Evolutionary conservation across 2,329 filamentous ascomycete species (phyloP).

Genomic region (Monosporascus sp.): DNA sequence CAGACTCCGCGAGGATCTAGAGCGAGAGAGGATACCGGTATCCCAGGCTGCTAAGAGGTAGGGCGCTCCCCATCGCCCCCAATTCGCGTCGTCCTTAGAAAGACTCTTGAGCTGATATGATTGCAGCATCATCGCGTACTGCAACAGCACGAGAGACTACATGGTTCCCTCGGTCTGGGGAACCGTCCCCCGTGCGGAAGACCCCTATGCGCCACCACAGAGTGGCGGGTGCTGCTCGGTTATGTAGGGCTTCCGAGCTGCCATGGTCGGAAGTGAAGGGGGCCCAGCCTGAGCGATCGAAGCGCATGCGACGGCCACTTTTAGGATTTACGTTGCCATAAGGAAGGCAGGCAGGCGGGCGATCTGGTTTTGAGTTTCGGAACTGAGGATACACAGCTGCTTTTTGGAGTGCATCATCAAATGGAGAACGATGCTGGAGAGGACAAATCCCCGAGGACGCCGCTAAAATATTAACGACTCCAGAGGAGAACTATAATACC

Average conservation of each 20-base stretch:
- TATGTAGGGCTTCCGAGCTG: slow-evolving; percentile 58
- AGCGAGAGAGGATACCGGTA: slow-evolving; percentile 90
- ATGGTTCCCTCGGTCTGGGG: slow-evolving; percentile 99
- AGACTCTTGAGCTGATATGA: slow-evolving; percentile 7
- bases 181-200: slow-evolving; percentile 86
- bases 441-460: not conserved
- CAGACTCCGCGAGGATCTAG: slow-evolving; percentile 89
- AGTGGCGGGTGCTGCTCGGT: slow-evolving; percentile 88
- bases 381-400: not conserved
- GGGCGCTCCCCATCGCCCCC: slow-evolving; percentile 25
- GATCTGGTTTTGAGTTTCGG: slow-evolving; percentile 12
- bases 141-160: slow-evolving; percentile 95
- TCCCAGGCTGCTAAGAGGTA: slow-evolving; percentile 88
- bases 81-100: not conserved
- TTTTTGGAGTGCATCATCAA: not conserved
- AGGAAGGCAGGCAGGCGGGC: slow-evolving; percentile 11
- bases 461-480: too few relatives aligned
- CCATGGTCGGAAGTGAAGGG: slow-evolving; percentile 1
- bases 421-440: not conserved
- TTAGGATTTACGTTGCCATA: slow-evolving; percentile 18
- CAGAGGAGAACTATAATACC: not conserved
- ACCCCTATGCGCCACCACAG: slow-evolving; percentile 97
- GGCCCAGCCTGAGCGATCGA: slow-evolving; percentile 1
- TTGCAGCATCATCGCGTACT: slow-evolving; percentile 89
- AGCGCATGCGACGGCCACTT: slow-evolving; percentile 6